Base-by-base conservation (phyloP, 2,329 filamentous ascomycete genomes). In the Sodiomyces alkalinus region DNA sequence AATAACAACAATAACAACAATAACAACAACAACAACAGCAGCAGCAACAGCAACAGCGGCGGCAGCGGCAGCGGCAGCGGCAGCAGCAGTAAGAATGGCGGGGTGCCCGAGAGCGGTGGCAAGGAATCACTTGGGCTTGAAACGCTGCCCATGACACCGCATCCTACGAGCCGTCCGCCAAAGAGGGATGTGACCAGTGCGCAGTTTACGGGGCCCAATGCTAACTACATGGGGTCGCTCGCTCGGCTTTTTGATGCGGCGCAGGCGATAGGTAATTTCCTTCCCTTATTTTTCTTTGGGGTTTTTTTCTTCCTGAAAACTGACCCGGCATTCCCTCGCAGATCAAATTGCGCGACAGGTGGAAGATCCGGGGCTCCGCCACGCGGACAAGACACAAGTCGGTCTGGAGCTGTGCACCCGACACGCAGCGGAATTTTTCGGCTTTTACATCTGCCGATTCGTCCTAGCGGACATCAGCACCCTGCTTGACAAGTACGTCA, bases 291-390 rank as follows among this genome's bases (percentile, higher is more conserved):
- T 30, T 5, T 8, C 8, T 13, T 16, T 17, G 10, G 21, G 7
- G 1, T 7, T 7, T n/a, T n/a, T 25, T 8, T 11, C 8, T 10
- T 6, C 6, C 7, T 7, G 14, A 17, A 9, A 16, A 22, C 44
- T 56, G 33, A 56, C 37, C 17, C 16, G 14, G 4, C 15, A 21
- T 42, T n/a, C n/a, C n/a, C n/a, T n/a, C n/a, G n/a, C n/a, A 92
- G 85, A 94, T 62, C 82, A 92, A 71, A 87, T 96, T 51, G 83
- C 86, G 29, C 80, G 87, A 39, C 87, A 94, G 60, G 85, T 94
- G 26, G 87, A 94, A 48, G 87, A 96, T 47, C 87, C 87, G 5
- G 87, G 87, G 7, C 68, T 96, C 30, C 80, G 81, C 41, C 82
- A 90, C 53, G 85, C 83, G 12, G 87, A 86, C 41, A 85, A 83